These are phyloP conservation scores for Pseudogymnoascus sp. DNA, from an alignment of 2,329 filamentous ascomycete species.

Conservation along the genomic window DNA sequence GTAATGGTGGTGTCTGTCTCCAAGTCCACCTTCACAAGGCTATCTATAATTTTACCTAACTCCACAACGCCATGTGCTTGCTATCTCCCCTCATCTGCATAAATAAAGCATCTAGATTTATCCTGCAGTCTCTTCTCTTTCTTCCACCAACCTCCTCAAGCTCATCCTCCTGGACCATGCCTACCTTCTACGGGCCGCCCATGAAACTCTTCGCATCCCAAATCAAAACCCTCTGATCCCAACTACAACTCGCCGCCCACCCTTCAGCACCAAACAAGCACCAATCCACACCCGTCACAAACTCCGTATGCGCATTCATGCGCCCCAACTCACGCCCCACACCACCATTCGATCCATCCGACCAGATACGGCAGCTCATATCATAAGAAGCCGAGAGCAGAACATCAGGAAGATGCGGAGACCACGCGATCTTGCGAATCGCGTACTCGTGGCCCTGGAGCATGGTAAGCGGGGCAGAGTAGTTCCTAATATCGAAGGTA, in stretches of 20 bases:
- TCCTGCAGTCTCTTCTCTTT: neutral
- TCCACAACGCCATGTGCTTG: slow-evolving; percentile 5
- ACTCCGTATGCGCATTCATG: slow-evolving; percentile 93
- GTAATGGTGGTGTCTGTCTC: neutral
- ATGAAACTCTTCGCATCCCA: slow-evolving; percentile 78
- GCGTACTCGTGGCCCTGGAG: slow-evolving; percentile 88
- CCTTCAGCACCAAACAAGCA: slow-evolving; percentile 92
- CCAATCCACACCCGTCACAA: slow-evolving; percentile 95
- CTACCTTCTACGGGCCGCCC: slow-evolving; percentile 23
- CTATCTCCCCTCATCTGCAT: neutral
- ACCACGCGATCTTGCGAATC: slow-evolving; percentile 79
- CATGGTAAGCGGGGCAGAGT: slow-evolving; percentile 60
- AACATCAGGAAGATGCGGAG: slow-evolving; percentile 84
- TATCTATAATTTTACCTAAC: slow-evolving; percentile 3
- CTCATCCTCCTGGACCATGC: neutral
- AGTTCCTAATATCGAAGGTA: slow-evolving; percentile 82
- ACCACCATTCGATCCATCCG: slow-evolving; percentile 55
- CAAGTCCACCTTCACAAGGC: neutral
- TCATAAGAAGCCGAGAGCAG: slow-evolving; percentile 89
- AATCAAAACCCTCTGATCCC: slow-evolving; percentile 85
- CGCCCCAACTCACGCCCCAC: slow-evolving; percentile 42
- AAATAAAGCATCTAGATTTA: neutral
- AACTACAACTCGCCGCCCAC: slow-evolving; percentile 90
- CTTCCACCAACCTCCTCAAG: neutral
- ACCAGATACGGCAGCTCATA: slow-evolving; percentile 95